A percentile compares a stretch with the other conserved stretches of the same genome.
These are phyloP conservation scores for Hibiscus syriacus DNA, from an alignment of 345 rosid genomes.

Conservation along the genomic window DNA sequence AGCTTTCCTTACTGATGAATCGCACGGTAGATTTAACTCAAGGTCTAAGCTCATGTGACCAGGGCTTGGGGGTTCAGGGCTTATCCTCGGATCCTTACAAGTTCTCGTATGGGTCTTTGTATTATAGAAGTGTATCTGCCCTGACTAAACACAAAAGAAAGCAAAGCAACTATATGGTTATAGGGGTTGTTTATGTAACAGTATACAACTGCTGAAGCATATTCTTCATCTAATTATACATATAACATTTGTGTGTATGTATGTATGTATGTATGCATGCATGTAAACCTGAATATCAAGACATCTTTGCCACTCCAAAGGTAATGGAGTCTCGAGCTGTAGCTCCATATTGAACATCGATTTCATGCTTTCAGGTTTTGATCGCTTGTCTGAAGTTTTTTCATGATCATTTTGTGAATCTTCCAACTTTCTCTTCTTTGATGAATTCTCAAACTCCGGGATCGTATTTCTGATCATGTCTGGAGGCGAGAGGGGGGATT, in stretches of 20 bases:
- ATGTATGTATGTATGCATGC: not conserved
- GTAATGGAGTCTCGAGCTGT: constrained; percentile 44
- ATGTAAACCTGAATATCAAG: constrained; percentile 50
- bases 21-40: constrained; percentile 53
- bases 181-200: not conserved
- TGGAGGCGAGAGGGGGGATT: constrained; percentile 28
- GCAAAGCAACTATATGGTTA: not conserved
- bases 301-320: constrained; percentile 52
- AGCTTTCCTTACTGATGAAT: constrained; percentile 22
- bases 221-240: not conserved
- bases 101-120: constrained; percentile 52
- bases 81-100: constrained; percentile 39
- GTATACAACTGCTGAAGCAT: not conserved
- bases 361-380: constrained; percentile 17
- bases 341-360: constrained; percentile 34
- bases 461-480: constrained; percentile 18
- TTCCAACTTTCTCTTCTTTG: constrained; percentile 50
- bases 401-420: constrained; percentile 12
- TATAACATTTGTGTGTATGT: not conserved
- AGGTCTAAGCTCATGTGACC: constrained; percentile 59
- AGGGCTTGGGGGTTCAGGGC: constrained; percentile 21
- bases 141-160: constrained; percentile 33
- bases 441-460: constrained; percentile 24
- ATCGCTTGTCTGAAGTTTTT: constrained; percentile 19
- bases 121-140: constrained; percentile 58